These are phyloP conservation scores for Trichophyton mentagrophytes DNA, from an alignment of 2,329 filamentous ascomycete species.

Conservation along the genomic window DNA sequence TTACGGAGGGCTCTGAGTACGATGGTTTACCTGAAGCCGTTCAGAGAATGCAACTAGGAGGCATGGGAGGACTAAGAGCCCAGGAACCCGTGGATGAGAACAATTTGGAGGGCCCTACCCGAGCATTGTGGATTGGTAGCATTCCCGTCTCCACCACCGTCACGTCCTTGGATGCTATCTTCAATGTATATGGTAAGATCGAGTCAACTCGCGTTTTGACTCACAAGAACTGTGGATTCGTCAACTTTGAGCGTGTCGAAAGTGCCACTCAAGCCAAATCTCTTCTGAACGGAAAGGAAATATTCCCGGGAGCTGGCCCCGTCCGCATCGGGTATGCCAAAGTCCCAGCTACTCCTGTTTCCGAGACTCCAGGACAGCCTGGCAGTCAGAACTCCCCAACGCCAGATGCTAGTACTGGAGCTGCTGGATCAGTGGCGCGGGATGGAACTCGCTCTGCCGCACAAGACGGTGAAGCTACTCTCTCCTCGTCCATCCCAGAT, in stretches of 20 bases:
- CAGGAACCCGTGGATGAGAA: constrained; percentile 63
- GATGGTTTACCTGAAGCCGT: constrained; percentile 71
- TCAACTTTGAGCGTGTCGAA: constrained; percentile 88
- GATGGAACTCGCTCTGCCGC: constrained; percentile 17
- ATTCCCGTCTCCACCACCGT: constrained; percentile 95
- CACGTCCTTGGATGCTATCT: constrained; percentile 87
- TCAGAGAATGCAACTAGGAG: constrained; percentile 57
- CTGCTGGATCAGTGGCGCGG: constrained; percentile 18
- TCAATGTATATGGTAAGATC: constrained; percentile 83
- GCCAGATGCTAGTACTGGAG: constrained; percentile 58
- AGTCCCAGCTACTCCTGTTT: constrained; percentile 68
- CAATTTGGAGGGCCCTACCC: constrained; percentile 75
- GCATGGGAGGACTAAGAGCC: constrained; percentile 51
- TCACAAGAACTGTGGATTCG: constrained; percentile 97
- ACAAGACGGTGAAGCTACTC: constrained; percentile 23
- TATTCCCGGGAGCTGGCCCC: constrained; percentile 90
- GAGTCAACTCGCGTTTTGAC: constrained; percentile 86
- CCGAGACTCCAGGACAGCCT: constrained; percentile 73
- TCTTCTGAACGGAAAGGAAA: constrained; percentile 88
- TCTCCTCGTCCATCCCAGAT: constrained; percentile 49
- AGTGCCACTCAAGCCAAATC: constrained; percentile 82
- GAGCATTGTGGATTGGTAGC: constrained; percentile 91
- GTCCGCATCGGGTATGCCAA: constrained; percentile 97
- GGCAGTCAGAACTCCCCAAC: constrained; percentile 83
- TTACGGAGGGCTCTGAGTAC: constrained; percentile 64